phyloP scores from a whole-genome alignment of 192 early-diverging fungal species.

The Paraglomus occultum region DNA sequence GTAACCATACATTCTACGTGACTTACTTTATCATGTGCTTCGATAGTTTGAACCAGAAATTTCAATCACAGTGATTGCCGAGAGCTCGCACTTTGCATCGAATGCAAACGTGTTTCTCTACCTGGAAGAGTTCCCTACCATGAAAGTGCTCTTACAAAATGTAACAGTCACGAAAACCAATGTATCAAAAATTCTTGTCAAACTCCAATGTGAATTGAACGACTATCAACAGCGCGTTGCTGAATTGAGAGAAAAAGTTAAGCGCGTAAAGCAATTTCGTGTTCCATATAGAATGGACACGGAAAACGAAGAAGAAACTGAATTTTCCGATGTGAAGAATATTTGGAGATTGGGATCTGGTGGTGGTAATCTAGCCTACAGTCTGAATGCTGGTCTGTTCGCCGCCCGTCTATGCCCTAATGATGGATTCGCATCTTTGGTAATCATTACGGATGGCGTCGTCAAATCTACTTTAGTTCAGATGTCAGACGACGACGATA shows the following conservation, averaged over 20 bases:
- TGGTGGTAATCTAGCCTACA: conserved; percentile 55
- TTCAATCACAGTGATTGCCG: conserved; percentile 55
- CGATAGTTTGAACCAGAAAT: conserved; percentile 37
- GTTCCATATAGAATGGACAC: conserved; percentile 47
- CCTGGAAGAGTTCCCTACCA: conserved; percentile 56
- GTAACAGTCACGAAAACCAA: conserved; percentile 42
- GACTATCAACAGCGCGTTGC: conserved; percentile 45
- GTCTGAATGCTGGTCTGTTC: conserved; percentile 56
- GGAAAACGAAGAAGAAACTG: conserved; percentile 35
- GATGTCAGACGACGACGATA: conserved; percentile 42
- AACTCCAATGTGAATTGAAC: conserved; percentile 38
- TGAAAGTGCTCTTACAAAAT: conserved; percentile 55
- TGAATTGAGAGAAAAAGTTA: conserved; percentile 44
- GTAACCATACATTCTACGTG: not conserved
- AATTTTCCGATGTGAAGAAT: conserved; percentile 35
- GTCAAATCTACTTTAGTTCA: conserved; percentile 68
- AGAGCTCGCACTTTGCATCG: conserved; percentile 61
- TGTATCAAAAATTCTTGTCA: conserved; percentile 36
- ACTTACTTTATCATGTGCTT: no score
- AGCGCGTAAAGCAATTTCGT: conserved; percentile 33
- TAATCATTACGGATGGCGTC: conserved; percentile 72
- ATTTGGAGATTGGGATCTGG: conserved; percentile 58
- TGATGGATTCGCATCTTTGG: conserved; percentile 48
- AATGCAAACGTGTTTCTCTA: conserved; percentile 56
- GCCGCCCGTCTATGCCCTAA: conserved; percentile 45